Evolutionary conservation across 129 eudicot genomes (phyloP), one percentile per base, ranked within the genome.

Genomic region (Centrapalus pauciflorus): DNA sequence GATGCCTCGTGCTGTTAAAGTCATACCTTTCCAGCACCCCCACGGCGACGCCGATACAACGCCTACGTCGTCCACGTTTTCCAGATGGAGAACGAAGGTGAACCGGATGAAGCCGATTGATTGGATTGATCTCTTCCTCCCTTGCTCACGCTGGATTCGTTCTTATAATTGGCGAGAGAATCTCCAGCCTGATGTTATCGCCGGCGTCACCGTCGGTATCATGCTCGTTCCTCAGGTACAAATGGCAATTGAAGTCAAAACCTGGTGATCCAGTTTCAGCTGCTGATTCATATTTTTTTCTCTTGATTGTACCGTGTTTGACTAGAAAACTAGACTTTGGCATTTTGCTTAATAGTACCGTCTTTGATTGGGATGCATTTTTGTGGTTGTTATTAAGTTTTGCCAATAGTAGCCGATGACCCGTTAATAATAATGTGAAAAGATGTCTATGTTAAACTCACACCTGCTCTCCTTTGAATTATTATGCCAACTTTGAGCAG

Each of bases 201-300:
- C 98, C 43, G 98, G 98, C 12, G 30, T 86, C 59, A 92, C 98
- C 33, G 98, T 92, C 67, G 98, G 96, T 13, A 74, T 92, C 73
- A 92, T 92, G 98, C 91, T 92, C 17, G 96, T 92, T 33, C 96
- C 98, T 78, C 98, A 92, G 98, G 98, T 90, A 16, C 7, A 4
- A 25, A 19, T 27, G 41, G 23, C 13, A 57, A 45, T 67, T 45
- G 46, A 67, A 3, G 11, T 48, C 27, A 10, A 1, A 58, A 10
- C 5, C 21, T 30, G 64, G 6, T 37, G 55, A 52, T 23, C 52
- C 63, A 34, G 27, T 33, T 34, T 23, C 35, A 37, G 41, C 14
- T 6, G 13, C 64, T 33, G n/a, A 29, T 57, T 56, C 20, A 2
- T 56, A 12, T 29, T n/a, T 16, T 56, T 23, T 1, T 8, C 10